Evolutionary conservation across 345 rosid species (phyloP).

Genomic region (Moricandia moricandioides): DNA sequence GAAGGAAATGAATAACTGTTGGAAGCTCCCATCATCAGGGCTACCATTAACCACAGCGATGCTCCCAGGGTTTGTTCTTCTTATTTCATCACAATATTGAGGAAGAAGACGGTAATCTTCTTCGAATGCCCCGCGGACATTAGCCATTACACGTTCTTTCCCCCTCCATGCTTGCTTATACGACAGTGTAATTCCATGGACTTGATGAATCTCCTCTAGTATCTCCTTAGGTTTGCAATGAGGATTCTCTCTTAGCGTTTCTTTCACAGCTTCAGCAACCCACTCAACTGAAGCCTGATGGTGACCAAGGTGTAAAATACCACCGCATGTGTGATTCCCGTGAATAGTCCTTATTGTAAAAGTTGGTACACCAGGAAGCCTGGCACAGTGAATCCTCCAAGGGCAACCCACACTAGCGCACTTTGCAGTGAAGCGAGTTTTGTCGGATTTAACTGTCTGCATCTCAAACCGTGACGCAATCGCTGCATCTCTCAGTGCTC

Average conservation of each 20-base stretch:
- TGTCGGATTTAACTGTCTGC: constrained; percentile 95
- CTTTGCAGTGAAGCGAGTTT: constrained; percentile 92
- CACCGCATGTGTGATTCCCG: constrained; percentile 80
- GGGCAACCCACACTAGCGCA: constrained; percentile 88
- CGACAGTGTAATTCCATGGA: constrained; percentile 86
- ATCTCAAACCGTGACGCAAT: constrained; percentile 95
- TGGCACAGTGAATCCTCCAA: constrained; percentile 97
- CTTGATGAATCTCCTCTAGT: constrained; percentile 88
- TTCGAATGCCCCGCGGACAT: constrained; percentile 91
- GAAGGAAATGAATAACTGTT: constrained; percentile 84
- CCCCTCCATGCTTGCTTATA: constrained; percentile 99
- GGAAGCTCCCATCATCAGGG: constrained; percentile 69
- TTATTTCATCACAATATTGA: constrained; percentile 81
- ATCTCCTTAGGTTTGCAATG: constrained; percentile 95
- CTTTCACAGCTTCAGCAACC: constrained; percentile 91
- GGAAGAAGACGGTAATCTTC: constrained; percentile 95
- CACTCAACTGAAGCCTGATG: constrained; percentile 99
- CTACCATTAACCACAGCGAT: constrained; percentile 83
- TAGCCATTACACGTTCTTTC: constrained; percentile 93
- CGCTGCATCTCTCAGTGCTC: constrained; percentile 92
- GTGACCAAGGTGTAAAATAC: constrained; percentile 92
- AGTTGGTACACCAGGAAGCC: constrained; percentile 91
- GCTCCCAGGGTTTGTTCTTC: constrained; percentile 83
- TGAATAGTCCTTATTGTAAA: constrained; percentile 90
- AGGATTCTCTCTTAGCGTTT: constrained; percentile 78